A percentile compares a stretch with the other conserved stretches of the same genome.
Conservation (phyloP, 2,329 filamentous ascomycete species). For the Bipolaris sorokiniana region DNA sequence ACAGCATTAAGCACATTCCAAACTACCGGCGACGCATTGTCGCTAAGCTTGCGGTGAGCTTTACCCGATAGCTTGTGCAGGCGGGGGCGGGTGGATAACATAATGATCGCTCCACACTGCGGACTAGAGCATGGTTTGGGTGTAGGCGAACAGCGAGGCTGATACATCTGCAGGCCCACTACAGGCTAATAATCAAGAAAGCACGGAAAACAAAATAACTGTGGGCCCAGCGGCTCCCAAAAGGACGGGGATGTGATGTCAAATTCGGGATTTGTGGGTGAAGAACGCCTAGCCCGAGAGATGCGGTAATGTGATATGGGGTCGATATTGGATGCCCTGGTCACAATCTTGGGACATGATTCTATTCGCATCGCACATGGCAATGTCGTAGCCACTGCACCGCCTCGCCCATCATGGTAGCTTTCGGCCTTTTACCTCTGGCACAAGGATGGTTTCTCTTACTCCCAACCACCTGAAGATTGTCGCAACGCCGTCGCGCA, state of each 20-base stretch:
- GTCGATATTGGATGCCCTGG: not conserved
- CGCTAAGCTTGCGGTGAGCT: not conserved
- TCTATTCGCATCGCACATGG: not conserved
- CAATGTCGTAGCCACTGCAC: not conserved
- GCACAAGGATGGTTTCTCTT: not conserved
- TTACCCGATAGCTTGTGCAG: not conserved
- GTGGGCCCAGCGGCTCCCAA: not conserved
- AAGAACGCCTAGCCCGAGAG: not conserved
- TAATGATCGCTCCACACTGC: not conserved
- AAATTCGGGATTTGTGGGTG: not conserved
- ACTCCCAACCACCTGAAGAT: not conserved
- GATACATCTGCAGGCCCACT: not conserved
- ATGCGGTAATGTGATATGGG: not conserved
- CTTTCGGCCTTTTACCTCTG: not conserved
- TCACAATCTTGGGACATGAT: not conserved
- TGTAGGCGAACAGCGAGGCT: constrained; percentile 3
- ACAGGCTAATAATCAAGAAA: not conserved
- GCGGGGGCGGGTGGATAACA: too few relatives aligned
- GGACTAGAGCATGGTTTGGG: not conserved
- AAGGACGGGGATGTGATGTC: not conserved
- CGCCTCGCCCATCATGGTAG: not conserved
- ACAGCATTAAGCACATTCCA: too few relatives aligned
- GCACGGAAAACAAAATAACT: not conserved
- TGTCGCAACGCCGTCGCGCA: constrained; percentile 6
- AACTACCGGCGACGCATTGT: too few relatives aligned